Conservation (phyloP, 768 basidiomycete genomes). For the Tricholoma flavovirens region DNA sequence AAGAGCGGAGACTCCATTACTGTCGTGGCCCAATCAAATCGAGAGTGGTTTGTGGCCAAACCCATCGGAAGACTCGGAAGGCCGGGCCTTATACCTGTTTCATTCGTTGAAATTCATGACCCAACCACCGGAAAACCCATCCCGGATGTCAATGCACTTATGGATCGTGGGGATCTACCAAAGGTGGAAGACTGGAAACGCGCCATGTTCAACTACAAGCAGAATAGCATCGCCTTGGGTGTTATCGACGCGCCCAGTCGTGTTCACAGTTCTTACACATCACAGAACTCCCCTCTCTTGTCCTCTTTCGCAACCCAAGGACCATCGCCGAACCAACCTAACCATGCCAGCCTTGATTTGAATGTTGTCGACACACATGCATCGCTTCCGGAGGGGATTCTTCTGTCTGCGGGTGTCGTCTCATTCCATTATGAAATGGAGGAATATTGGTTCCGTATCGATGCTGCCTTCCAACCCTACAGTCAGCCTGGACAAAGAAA, state of each 20-base stretch:
- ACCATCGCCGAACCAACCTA: constrained; percentile 23
- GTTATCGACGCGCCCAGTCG: constrained; percentile 63
- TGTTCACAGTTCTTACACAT: constrained; percentile 35
- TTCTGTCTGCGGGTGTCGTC: constrained; percentile 82
- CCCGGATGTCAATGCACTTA: constrained; percentile 67
- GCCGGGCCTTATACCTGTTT: constrained; percentile 93
- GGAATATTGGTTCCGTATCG: constrained; percentile 95
- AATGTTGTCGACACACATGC: constrained; percentile 38
- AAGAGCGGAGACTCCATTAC: constrained; percentile 91
- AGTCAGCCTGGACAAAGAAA: constrained; percentile 46
- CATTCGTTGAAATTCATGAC: constrained; percentile 96
- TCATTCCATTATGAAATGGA: constrained; percentile 98
- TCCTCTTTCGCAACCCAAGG: constrained; percentile 19
- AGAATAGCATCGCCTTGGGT: constrained; percentile 91
- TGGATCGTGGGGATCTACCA: constrained; percentile 85
- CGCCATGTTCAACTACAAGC: constrained; percentile 92
- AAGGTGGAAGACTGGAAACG: constrained; percentile 99
- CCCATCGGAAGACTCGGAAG: constrained; percentile 93
- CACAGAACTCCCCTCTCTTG: constrained; percentile 15
- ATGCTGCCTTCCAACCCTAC: constrained; percentile 86
- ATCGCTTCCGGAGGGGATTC: constrained; percentile 72
- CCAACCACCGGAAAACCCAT: constrained; percentile 80
- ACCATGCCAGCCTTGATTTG: constrained; percentile 14
- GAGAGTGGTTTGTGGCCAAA: constrained; percentile 99
- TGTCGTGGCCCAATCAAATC: constrained; percentile 98